Evolutionary conservation across 805 yeast genomes (phyloP).

Genomic region (Ogataea methanolica): DNA sequence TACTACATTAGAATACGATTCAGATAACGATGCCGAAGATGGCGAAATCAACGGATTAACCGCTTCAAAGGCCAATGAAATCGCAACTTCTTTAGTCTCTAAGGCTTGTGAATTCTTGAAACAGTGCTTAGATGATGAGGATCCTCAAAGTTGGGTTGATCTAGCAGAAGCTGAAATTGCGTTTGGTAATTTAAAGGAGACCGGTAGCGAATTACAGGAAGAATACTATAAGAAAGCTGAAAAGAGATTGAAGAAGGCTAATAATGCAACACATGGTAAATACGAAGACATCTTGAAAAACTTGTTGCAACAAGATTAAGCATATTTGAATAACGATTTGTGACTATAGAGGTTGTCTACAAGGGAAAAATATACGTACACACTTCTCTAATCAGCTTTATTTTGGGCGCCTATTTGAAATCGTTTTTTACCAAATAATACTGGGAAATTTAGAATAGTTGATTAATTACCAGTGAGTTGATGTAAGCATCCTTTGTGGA

Average conservation of each 20-base stretch:
- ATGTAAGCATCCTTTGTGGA: too few species aligned
- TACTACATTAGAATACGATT: constrained; percentile 55
- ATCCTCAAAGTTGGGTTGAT: constrained; percentile 77
- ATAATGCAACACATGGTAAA: constrained; percentile 75
- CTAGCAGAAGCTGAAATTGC: constrained; percentile 83
- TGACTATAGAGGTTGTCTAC: background rate
- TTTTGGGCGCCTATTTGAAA: too few species aligned
- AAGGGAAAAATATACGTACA: too few species aligned
- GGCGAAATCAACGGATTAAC: constrained; percentile 34
- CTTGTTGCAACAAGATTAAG: constrained; percentile 25
- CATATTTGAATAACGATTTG: background rate
- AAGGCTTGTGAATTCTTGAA: constrained; percentile 55
- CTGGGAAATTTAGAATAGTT: too few species aligned
- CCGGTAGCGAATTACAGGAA: constrained; percentile 66
- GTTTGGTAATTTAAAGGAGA: constrained; percentile 67
- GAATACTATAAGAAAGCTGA: constrained; percentile 66
- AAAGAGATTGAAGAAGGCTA: constrained; percentile 60
- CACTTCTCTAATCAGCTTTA: too few species aligned
- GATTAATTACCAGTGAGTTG: too few species aligned
- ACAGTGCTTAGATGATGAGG: constrained; percentile 61
- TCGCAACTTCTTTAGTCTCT: constrained; percentile 43
- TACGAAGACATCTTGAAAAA: constrained; percentile 61
- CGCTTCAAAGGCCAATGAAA: constrained; percentile 41
- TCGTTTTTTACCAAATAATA: too few species aligned
- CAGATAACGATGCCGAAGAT: constrained; percentile 35